A percentile compares a stretch with the other conserved stretches of the same genome.
Conservation (phyloP, 495 filamentous ascomycete genomes). For the Aspergillus sclerotioniger region DNA sequence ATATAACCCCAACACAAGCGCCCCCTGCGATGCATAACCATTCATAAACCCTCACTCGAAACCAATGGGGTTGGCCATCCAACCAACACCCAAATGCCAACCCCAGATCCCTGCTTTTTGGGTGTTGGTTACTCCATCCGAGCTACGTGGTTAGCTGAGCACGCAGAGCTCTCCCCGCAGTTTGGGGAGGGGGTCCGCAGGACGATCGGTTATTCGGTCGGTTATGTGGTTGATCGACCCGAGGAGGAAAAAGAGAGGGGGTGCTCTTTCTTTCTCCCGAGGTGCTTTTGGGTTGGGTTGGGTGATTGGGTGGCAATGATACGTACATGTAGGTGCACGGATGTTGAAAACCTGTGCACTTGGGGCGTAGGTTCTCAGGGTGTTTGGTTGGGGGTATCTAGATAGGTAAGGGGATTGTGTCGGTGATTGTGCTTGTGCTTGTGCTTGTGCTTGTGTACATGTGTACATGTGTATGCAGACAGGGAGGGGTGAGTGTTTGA, state of each 20-base stretch:
- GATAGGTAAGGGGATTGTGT: too few species aligned
- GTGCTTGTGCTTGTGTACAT: too few species aligned
- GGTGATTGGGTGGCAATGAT: neutral
- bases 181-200: neutral
- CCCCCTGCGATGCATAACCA: neutral
- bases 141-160: neutral
- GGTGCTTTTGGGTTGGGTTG: neutral
- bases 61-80: neutral
- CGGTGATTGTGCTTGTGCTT: too few species aligned
- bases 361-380: neutral
- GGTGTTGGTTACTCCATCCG: neutral
- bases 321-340: neutral
- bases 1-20: neutral
- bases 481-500: too few species aligned
- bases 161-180: conserved; percentile 24
- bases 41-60: neutral
- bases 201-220: conserved; percentile 23
- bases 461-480: too few species aligned
- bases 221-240: neutral
- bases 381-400: too few species aligned
- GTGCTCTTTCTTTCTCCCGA: neutral
- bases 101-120: neutral
- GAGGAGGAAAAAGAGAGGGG: neutral
- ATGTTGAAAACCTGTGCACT: neutral
- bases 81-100: neutral